Conservation (phyloP, 1,139 yeast genomes). For the Geotrichum reessii region DNA sequence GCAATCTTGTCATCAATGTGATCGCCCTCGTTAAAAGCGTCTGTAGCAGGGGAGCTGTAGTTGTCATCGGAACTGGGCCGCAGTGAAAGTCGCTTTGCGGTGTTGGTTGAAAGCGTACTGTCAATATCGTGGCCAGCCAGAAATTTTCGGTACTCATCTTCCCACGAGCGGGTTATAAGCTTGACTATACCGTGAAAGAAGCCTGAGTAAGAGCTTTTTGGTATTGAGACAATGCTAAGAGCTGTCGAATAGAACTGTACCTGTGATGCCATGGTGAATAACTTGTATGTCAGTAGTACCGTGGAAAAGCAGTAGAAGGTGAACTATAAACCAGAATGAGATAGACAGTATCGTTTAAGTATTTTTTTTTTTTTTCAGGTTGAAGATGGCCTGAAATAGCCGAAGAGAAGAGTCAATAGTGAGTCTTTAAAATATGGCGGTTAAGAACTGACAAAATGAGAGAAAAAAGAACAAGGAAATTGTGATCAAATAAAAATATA, state of each 20-base stretch:
- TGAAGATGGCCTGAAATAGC: background rate
- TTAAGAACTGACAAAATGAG: background rate
- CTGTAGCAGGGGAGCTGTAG: background rate
- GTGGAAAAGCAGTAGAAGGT: background rate
- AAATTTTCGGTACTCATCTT: slow-evolving; percentile 17
- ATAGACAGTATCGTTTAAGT: background rate
- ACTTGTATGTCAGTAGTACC: background rate
- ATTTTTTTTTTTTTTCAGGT: background rate
- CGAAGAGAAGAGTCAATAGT: background rate
- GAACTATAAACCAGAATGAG: background rate
- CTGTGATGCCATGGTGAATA: slow-evolving; percentile 7
- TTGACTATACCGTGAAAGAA: slow-evolving; percentile 31
- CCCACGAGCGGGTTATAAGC: slow-evolving; percentile 26
- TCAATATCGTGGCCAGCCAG: background rate
- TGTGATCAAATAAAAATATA: background rate
- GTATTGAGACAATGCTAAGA: slow-evolving; percentile 32
- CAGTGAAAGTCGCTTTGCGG: background rate
- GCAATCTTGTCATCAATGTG: slow-evolving; percentile 17
- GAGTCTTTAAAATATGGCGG: background rate
- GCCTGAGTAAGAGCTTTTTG: slow-evolving; percentile 26
- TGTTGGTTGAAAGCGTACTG: background rate
- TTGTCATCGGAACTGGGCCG: background rate
- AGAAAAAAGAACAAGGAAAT: background rate
- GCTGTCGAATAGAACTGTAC: slow-evolving; percentile 22
- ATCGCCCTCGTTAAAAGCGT: background rate